Conservation (phyloP, 495 filamentous ascomycete species). For the Hypoxylon fragiforme region DNA sequence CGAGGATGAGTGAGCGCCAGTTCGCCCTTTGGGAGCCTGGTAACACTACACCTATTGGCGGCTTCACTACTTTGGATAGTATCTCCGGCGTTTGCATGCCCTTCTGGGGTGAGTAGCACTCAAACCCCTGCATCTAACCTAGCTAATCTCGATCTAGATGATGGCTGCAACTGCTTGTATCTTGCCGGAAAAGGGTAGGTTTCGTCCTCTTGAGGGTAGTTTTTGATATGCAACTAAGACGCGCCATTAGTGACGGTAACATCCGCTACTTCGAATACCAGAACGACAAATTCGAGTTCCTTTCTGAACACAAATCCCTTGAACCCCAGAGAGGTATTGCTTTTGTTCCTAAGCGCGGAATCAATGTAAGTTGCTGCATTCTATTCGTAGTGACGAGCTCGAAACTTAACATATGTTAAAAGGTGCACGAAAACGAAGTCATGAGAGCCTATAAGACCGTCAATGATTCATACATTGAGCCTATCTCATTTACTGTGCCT, state of each 20-base stretch:
- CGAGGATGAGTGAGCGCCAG: conserved; percentile 96
- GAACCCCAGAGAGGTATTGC: conserved; percentile 95
- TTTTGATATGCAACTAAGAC: conserved; percentile 12
- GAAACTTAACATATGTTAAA: conserved; percentile 25
- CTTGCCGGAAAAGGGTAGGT: conserved; percentile 93
- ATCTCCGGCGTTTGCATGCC: conserved; percentile 99
- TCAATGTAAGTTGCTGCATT: conserved; percentile 64
- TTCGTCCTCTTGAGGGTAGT: neutral
- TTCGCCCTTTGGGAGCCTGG: conserved; percentile 94
- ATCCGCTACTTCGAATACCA: conserved; percentile 98
- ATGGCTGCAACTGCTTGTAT: conserved; percentile 89
- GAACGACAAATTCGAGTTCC: conserved; percentile 95
- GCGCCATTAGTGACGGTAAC: conserved; percentile 77
- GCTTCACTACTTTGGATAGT: conserved; percentile 84
- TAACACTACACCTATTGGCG: conserved; percentile 80
- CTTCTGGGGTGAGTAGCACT: conserved; percentile 73
- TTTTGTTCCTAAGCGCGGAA: conserved; percentile 91
- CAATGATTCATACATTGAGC: conserved; percentile 91
- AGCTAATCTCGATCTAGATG: conserved; percentile 57
- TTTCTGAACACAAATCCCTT: conserved; percentile 92
- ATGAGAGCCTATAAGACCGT: conserved; percentile 96
- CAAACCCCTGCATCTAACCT: neutral
- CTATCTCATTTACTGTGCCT: conserved; percentile 95
- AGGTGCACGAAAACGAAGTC: conserved; percentile 93
- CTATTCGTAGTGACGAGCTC: neutral